Evolutionary conservation across 2,329 filamentous ascomycete species (phyloP), one percentile per base, ranked within the genome.

Genomic region (Fusarium stilboides): DNA sequence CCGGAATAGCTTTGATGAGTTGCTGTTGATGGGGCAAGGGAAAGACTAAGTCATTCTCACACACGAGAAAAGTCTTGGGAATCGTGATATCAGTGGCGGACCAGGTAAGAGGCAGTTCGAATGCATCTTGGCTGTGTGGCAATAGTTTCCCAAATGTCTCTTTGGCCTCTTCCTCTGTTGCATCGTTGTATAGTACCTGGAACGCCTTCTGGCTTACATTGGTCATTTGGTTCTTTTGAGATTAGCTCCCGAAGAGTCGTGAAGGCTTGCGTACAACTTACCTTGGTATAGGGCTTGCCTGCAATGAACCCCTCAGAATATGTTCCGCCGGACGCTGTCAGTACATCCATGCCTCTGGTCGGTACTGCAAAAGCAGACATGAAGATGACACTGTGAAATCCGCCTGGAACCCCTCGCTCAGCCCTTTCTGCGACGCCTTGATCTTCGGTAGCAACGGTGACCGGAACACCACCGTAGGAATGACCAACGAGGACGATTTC

Each of bases 401-500:
- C 46, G 15, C 49, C 51, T 20, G 40, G 47, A 12, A 57, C 36
- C 12, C 44, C 53, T 26, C 19, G 5, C 17, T 34, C 28, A 5
- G 53, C 44, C 24, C 44, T 17, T 4, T 57, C 53, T 1, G 49
- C 19, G 5, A 45, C 46, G 4, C 46, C 55, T 33, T 53, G 47
- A 9, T 50, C 50, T 17, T 60, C 51, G 6, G 43, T 57, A 10
- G 55, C 55, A 12, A 34, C 46, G 1, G 55, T 57, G n/a, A 28
- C 37, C 2, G 55, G 55, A 31, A 57, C 51, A 17, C 45, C 55
- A 20, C 45, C 55, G n/a, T 57, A 57, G 8, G 55, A 57, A 22
- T 57, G 46, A 10, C 45, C 55, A 3, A 57, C 46, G 15, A 57
- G 45, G 12, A 57, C 46, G 8, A 57, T 31, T 7, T 52, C 55